Evolutionary conservation across 2,329 filamentous ascomycete species (phyloP).

Genomic region (Aphanoascus verrucosus): DNA sequence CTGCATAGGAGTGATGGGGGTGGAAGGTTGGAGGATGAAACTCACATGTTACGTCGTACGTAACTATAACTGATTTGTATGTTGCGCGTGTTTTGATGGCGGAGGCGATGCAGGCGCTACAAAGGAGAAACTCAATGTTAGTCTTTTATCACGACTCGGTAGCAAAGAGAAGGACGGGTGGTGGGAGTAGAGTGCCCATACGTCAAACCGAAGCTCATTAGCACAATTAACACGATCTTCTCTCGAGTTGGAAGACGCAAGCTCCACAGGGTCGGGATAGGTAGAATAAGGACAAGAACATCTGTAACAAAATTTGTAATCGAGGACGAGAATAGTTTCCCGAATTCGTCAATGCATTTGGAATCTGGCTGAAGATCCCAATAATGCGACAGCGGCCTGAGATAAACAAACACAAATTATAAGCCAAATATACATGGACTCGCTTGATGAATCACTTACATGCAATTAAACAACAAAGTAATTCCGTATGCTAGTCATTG

Average conservation of each 20-base stretch:
- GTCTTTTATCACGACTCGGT: not conserved
- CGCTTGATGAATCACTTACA: conserved; percentile 2
- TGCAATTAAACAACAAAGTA: conserved; percentile 15
- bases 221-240: conserved; percentile 12
- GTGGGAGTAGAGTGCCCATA: not conserved
- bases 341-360: conserved; percentile 13
- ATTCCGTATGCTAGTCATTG: conserved; percentile 13
- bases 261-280: conserved; percentile 17
- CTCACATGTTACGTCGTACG: conserved; percentile 19
- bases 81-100: conserved; percentile 15
- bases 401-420: not conserved
- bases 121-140: conserved; percentile 2
- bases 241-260: conserved; percentile 15
- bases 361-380: conserved; percentile 8
- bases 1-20: not conserved
- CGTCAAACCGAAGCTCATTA: conserved; percentile 18
- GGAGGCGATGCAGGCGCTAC: conserved; percentile 15
- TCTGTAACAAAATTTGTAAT: conserved; percentile 17
- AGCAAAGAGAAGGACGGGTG: not conserved
- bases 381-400: conserved; percentile 15
- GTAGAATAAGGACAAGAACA: conserved; percentile 14
- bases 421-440: not conserved
- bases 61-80: conserved; percentile 11
- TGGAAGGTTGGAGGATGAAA: not conserved
- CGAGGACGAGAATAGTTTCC: conserved; percentile 11